Base-by-base conservation (phyloP, 345 rosid species). In the Sonneratia alba region DNA sequence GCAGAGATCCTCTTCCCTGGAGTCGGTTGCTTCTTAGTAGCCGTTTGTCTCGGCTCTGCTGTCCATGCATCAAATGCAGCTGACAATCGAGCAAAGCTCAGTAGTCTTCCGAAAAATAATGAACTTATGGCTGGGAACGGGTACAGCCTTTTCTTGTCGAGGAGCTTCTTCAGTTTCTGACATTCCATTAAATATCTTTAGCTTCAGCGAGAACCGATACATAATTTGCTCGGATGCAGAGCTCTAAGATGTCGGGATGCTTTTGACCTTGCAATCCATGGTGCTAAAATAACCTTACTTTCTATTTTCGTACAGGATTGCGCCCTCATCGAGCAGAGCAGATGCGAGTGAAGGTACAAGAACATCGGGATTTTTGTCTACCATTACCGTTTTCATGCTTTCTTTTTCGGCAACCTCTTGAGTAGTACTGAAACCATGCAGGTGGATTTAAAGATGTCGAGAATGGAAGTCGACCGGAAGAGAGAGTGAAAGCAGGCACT, bases 1-100 rank as follows among this genome's bases (percentile, higher is more conserved):
- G 97, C 97, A 0, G 87, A 87, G 81, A 79, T 91, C 59, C 91
- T 93, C 51, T 91, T 91, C 71, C 88, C 92, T 0, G 98, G 98
- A 1, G 91, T 91, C 12, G 93, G 84, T 67, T 93, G 96, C 89
- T 91, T 89, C 84, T 72, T 91, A 78, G 75, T 93, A 42, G 96
- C 94, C 21, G 88, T 89, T 70, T 88, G 86, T 74, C 90, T 93
- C 6, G 94, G 87, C 6, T 88, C 97, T 65, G 87, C 87, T 11
- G 90, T 93, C 53, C 97, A 93, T 53, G 48, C 83, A 21, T 93
- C 97, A 27, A 91, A 88, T 79, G 88, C 87, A 40, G 85, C 89
- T 53, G 98, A 93, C 74, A 86, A 87, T 56, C 83, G 74, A 76
- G 84, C 74, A 13, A 93, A 91, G 77, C 93, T 91, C 69, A 74